phyloP scores from a whole-genome alignment of 257 asterid genomes.

The Jacaranda mimosifolia region DNA sequence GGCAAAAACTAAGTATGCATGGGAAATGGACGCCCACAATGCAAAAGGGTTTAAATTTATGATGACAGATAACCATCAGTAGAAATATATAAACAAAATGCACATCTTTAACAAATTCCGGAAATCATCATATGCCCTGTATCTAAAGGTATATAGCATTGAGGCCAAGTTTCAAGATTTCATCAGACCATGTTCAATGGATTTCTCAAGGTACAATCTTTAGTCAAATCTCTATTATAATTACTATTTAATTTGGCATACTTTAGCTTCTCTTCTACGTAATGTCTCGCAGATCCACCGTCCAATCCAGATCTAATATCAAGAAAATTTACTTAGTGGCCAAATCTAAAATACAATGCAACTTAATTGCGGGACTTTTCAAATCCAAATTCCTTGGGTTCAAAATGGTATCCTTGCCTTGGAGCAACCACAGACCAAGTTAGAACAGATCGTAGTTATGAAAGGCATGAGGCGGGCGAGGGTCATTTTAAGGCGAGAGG shows the following conservation, averaged over 20 bases:
- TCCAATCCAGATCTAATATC: neutral
- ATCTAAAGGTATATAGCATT: neutral
- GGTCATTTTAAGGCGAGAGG: too few relatives aligned
- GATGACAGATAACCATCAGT: neutral
- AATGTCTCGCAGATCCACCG: neutral
- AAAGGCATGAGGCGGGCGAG: too few relatives aligned
- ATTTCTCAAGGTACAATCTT: neutral
- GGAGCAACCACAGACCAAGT: conserved; percentile 6
- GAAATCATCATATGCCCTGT: neutral
- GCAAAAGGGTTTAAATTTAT: neutral
- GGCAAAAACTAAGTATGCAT: neutral
- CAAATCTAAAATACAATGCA: neutral
- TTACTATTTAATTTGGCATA: neutral
- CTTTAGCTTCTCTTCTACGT: neutral
- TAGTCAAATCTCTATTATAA: neutral
- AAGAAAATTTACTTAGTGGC: neutral
- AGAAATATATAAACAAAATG: neutral
- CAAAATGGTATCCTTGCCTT: neutral
- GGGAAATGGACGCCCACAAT: conserved; percentile 9
- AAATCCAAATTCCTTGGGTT: conserved; percentile 7
- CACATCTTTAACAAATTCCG: neutral
- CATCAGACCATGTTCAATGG: conserved; percentile 13
- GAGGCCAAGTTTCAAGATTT: neutral
- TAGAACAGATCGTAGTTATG: too few relatives aligned
- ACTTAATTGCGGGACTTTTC: neutral